These are phyloP conservation scores for Tetraselmis chui DNA, from an alignment of 139 green algal species.

Conservation along the genomic window DNA sequence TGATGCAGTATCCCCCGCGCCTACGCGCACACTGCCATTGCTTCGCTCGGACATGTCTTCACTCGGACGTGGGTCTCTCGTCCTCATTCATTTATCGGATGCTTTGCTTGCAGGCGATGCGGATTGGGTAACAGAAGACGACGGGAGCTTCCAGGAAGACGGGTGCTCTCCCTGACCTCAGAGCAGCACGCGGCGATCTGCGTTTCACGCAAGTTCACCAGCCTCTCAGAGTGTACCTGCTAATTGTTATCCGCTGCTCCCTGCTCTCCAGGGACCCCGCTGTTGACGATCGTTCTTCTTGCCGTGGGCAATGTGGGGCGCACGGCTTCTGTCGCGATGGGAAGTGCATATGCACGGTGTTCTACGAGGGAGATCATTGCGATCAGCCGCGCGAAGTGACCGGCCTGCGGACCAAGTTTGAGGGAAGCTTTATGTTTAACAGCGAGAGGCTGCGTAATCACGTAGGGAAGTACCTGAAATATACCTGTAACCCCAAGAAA, in stretches of 20 bases:
- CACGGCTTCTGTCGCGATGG: conserved; percentile 7
- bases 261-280: background rate
- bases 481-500: background rate
- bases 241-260: too few species aligned
- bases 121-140: background rate
- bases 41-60: too few species aligned
- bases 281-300: background rate
- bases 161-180: background rate
- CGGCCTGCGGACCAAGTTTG: background rate
- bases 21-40: too few species aligned
- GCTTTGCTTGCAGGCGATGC: too few species aligned
- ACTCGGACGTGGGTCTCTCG: too few species aligned
- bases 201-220: too few species aligned
- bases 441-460: background rate
- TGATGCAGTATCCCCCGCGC: too few species aligned
- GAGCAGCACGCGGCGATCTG: too few species aligned
- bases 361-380: conserved; percentile 7
- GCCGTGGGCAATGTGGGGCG: background rate
- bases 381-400: background rate
- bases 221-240: too few species aligned
- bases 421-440: background rate
- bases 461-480: background rate
- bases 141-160: background rate
- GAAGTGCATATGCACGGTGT: conserved; percentile 3
- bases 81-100: too few species aligned